phyloP scores from a whole-genome alignment of 257 asterid genomes.

The Ilex asprella region DNA sequence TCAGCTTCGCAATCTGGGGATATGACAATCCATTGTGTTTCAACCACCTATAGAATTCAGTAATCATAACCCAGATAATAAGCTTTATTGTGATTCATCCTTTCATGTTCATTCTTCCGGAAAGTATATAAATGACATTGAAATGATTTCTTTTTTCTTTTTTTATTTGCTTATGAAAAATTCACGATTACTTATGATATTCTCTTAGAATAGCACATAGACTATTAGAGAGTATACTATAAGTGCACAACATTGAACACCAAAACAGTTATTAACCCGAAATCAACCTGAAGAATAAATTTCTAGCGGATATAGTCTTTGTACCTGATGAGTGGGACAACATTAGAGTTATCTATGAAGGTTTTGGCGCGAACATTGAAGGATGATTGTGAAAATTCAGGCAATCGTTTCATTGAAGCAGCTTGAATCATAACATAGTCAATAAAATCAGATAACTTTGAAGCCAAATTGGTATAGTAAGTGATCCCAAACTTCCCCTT shows the following conservation, averaged over 20 bases:
- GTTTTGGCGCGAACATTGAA: constrained; percentile 61
- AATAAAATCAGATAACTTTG: constrained; percentile 45
- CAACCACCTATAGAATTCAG: constrained; percentile 65
- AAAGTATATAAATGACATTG: no score
- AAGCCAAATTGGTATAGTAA: constrained; percentile 50
- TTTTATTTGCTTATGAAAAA: no score
- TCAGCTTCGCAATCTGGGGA: constrained; percentile 83
- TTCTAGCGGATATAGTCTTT: not conserved
- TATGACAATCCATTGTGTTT: constrained; percentile 77
- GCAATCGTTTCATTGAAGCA: constrained; percentile 61
- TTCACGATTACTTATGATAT: no score
- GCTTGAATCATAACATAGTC: constrained; percentile 87
- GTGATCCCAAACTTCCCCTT: constrained; percentile 78
- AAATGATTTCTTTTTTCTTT: no score
- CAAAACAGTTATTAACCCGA: no score
- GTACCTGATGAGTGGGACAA: constrained; percentile 82
- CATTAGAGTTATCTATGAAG: constrained; percentile 52
- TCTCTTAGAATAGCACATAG: no score
- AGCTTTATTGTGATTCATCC: not conserved
- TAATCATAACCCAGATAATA: not conserved
- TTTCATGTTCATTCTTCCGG: no score
- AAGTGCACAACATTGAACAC: no score
- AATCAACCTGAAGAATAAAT: no score
- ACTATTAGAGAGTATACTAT: no score
- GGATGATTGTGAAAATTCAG: constrained; percentile 51